Evolutionary conservation across 2,329 filamentous ascomycete genomes (phyloP), one percentile per base, ranked within the genome.

Genomic region (Trichoderma pleuroti): DNA sequence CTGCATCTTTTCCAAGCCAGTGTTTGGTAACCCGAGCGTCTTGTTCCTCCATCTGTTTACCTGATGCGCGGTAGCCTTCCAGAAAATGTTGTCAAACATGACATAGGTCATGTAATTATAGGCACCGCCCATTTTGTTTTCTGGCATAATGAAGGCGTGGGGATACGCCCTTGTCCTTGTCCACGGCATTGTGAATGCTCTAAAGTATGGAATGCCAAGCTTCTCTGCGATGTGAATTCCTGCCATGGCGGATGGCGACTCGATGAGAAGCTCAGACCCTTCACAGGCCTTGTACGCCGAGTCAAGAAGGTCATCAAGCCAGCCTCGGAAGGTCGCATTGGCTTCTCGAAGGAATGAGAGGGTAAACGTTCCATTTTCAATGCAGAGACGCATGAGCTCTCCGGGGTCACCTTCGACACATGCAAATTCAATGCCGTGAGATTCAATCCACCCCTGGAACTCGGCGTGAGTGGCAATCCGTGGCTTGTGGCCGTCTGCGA

Each of bases 181-280:
- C 96, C 96, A 99, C 0, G 96, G 96, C 96, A 99, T 99, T 21
- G 94, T 97, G 78, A 99, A 99, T 0, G 94, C 95, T 70, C 96
- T 90, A 84, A 98, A 98, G 80, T 99, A 99, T 0, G 96, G 96
- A 57, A 99, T 97, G 16, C 89, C 86, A 2, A 99, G 86, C 28
- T 94, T 93, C 82, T 99, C 96, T 1, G 96, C 96, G 74, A 99
- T 97, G 80, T 99, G 96, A 68, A 99, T 97, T 30, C 96, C 96
- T 0, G 92, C 94, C 96, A 99, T 99, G 16, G 96, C 94, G 70
- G 93, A 97, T 0, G 96, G 96, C 60, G 93, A 97, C 80, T 99
- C 96, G 72, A 99, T 97, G 49, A 99, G 85, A 36, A 99, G 83
- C 78, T 99, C 95, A 2, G 92, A 92, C 28, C 91, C 92, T 80